These are phyloP conservation scores for Paraurostyla sp. DNA, from an alignment of 73 alveolate species.

Conservation along the genomic window DNA sequence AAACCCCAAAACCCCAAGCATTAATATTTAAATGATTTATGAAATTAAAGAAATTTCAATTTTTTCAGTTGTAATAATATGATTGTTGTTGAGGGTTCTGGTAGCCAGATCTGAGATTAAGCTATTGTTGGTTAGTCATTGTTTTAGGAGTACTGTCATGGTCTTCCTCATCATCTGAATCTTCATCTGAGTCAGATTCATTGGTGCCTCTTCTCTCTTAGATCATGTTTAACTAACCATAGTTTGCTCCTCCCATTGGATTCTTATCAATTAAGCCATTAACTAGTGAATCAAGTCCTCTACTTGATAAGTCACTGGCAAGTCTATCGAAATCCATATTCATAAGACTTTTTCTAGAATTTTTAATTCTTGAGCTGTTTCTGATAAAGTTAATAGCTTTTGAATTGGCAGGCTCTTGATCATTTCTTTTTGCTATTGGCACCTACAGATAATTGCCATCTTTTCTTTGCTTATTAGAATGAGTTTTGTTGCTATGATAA, in stretches of 20 bases:
- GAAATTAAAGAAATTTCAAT: too few species aligned
- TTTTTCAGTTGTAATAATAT: too few species aligned
- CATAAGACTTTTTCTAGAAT: slow-evolving; percentile 40
- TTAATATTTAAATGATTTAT: too few species aligned
- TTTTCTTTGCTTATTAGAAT: too few species aligned
- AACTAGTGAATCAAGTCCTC: not conserved
- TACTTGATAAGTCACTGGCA: not conserved
- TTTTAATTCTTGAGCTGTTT: not conserved
- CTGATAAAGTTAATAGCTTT: slow-evolving; percentile 13
- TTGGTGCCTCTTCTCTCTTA: slow-evolving; percentile 4
- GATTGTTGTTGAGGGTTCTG: too few species aligned
- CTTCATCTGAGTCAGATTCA: not conserved
- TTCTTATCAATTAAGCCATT: not conserved
- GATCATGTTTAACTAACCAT: slow-evolving; percentile 4
- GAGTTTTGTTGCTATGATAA: not conserved
- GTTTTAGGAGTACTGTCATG: too few species aligned
- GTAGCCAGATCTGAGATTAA: too few species aligned
- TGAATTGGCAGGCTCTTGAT: not conserved
- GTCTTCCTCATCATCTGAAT: slow-evolving; percentile 13
- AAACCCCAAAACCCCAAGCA: too few species aligned
- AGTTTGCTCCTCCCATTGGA: not conserved
- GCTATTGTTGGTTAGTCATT: too few species aligned
- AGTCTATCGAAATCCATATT: slow-evolving; percentile 27
- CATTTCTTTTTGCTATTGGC: not conserved
- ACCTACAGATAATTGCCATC: not conserved